Evolutionary conservation across 2,329 filamentous ascomycete species (phyloP), one percentile per base, ranked within the genome.

Genomic region (Colletotrichum sp.): DNA sequence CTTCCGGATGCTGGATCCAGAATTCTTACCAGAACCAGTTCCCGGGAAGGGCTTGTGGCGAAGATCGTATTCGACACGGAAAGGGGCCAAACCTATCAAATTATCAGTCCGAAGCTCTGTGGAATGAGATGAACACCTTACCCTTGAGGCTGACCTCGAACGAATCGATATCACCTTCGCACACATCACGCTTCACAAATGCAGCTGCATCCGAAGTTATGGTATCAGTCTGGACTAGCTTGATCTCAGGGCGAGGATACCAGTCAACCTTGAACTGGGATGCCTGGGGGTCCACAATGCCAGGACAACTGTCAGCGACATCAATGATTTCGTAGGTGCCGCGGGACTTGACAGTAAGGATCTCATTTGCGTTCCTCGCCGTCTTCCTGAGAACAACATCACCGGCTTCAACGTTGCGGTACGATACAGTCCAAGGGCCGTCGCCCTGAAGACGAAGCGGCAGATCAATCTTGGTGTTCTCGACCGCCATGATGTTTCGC

Each of bases 101-200:
- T 8, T 11, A 70, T 87, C 84, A 88, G 84, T 39, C 70, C 22
- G 52, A 74, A 72, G n/a, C 59, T 34, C 27, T 9, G 27, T 9
- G 9, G 3, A 52, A 11, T 15, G 36, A 27, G 6, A 16, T 8
- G 39, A 25, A 66, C 52, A 57, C 82, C 89, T 85, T 90, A 91
- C 95, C 96, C 82, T 91, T 91, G 77, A 99, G 90, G 59, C 90
- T 90, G 69, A 99, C 87, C 81, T 98, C 96, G 71, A 98, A 93
- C 5, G 93, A 92, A 83, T 98, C 96, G 81, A 98, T 94, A 77
- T 98, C 96, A 34, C 96, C 96, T 86, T 99, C 96, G 82, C 97
- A 99, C 34, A 99, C 93, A 76, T 96, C 93, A 57, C 93, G 90
- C 84, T 98, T 98, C 79, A 93, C 83, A 82, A 93, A 94, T 32